A percentile compares a stretch with the other conserved stretches of the same genome.
Evolutionary conservation across 2,329 filamentous ascomycete species (phyloP).

Genomic region (Periglandula ipomoeae): DNA sequence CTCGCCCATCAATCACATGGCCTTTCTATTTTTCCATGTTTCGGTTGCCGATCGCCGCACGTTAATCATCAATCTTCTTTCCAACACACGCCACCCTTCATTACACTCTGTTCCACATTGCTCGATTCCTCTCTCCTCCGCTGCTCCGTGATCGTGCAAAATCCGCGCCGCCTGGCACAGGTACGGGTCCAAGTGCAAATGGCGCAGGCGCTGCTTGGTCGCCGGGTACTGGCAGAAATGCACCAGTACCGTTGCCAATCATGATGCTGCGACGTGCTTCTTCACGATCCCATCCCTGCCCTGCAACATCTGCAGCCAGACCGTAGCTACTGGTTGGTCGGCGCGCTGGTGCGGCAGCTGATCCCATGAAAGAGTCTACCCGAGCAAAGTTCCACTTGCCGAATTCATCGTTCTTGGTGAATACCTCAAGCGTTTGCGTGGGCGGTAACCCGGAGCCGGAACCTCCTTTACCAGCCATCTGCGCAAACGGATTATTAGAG

Average conservation of each 20-base stretch:
- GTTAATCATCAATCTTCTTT: neutral
- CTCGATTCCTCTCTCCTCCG: conserved; percentile 4
- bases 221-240: conserved; percentile 44
- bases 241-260: conserved; percentile 40
- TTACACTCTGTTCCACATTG: conserved; percentile 3
- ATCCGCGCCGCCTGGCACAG: neutral
- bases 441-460: conserved; percentile 23
- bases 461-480: conserved; percentile 13
- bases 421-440: conserved; percentile 49
- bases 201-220: neutral
- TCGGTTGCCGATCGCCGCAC: neutral
- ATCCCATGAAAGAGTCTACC: conserved; percentile 27
- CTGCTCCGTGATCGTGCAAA: neutral
- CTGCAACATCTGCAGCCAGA: conserved; percentile 41
- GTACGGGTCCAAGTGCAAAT: neutral
- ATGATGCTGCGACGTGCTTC: conserved; percentile 46
- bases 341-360: conserved; percentile 16
- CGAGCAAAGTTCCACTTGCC: conserved; percentile 50
- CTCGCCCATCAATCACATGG: neutral
- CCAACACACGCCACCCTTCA: too few relatives aligned
- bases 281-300: conserved; percentile 39
- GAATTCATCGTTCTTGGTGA: conserved; percentile 49
- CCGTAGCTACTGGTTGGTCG: conserved; percentile 50
- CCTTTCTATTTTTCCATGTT: neutral
- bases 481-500: conserved; percentile 51